Conservation (phyloP, 2,329 filamentous ascomycete species). For the Rhinocladiella similis region DNA sequence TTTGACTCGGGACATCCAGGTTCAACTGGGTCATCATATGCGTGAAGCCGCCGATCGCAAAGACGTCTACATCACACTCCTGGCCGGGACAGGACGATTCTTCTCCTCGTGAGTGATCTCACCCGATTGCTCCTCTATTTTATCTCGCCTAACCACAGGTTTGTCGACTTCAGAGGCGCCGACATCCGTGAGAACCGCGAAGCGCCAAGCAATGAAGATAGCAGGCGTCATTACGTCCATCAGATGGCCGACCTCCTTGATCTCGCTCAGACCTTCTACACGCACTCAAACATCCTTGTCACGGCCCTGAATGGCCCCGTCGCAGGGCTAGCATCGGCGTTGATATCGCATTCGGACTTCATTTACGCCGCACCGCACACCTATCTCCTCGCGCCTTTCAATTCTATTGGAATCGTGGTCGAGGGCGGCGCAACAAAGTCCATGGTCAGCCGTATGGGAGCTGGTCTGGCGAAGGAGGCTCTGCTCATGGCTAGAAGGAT, state of each 20-base stretch:
- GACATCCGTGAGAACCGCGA: background rate
- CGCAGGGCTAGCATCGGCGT: constrained; percentile 52
- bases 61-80: constrained; percentile 78
- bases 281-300: constrained; percentile 66
- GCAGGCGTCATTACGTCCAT: too few species aligned
- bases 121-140: too few species aligned
- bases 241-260: constrained; percentile 75
- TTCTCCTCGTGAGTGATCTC: constrained; percentile 74
- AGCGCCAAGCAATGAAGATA: too few species aligned
- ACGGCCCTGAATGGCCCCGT: constrained; percentile 53
- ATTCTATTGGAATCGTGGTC: constrained; percentile 48
- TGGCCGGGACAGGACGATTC: constrained; percentile 74
- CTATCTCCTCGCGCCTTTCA: constrained; percentile 52
- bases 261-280: constrained; percentile 84
- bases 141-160: too few species aligned
- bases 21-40: constrained; percentile 68
- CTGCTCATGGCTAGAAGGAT: constrained; percentile 52
- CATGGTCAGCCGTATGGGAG: constrained; percentile 49
- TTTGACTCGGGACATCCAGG: constrained; percentile 70
- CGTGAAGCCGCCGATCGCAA: constrained; percentile 74
- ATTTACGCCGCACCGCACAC: constrained; percentile 45
- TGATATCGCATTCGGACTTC: constrained; percentile 50
- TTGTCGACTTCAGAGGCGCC: background rate
- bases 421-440: constrained; percentile 48
- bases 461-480: constrained; percentile 52